These are phyloP conservation scores for Leptosphaerulina australis DNA, from an alignment of 2,329 filamentous ascomycete genomes.

Conservation along the genomic window DNA sequence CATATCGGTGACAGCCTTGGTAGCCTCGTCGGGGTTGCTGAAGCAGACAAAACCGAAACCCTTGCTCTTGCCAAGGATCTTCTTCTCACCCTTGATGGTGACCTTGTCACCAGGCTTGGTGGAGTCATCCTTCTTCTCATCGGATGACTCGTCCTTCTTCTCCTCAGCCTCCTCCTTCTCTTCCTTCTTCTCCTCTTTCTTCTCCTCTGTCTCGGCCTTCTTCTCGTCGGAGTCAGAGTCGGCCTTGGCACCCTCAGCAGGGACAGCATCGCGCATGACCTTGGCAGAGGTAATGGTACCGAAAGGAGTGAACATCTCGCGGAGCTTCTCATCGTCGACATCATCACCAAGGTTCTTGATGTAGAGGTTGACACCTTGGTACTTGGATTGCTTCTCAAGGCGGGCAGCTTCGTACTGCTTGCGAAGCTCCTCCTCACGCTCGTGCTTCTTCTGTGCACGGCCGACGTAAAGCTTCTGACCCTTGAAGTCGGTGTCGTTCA, in stretches of 20 bases:
- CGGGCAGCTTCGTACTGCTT: conserved; percentile 98
- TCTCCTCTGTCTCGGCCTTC: conserved; percentile 54
- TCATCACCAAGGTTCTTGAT: conserved; percentile 99
- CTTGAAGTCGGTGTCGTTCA: conserved; percentile 91
- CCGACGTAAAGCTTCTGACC: conserved; percentile 97
- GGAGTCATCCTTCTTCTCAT: conserved; percentile 63
- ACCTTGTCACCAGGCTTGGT: conserved; percentile 59
- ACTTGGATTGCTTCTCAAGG: conserved; percentile 98
- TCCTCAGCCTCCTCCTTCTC: conserved; percentile 62
- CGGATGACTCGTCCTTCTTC: conserved; percentile 64
- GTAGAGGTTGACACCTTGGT: conserved; percentile 98
- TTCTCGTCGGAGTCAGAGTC: conserved; percentile 55
- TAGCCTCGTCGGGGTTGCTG: conserved; percentile 98
- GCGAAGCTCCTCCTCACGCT: conserved; percentile 98
- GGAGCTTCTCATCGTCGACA: conserved; percentile 96
- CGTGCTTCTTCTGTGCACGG: conserved; percentile 99
- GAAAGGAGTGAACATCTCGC: conserved; percentile 87
- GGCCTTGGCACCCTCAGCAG: conserved; percentile 56
- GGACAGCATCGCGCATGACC: conserved; percentile 88
- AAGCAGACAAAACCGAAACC: conserved; percentile 99
- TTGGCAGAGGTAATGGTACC: conserved; percentile 98
- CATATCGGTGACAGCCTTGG: conserved; percentile 99
- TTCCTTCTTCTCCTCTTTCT: conserved; percentile 60
- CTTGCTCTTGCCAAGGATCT: conserved; percentile 93
- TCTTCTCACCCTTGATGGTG: conserved; percentile 65